Evolutionary conservation across 2,329 filamentous ascomycete species (phyloP), one percentile per base, ranked within the genome.

Genomic region (Bipolaris bicolor): DNA sequence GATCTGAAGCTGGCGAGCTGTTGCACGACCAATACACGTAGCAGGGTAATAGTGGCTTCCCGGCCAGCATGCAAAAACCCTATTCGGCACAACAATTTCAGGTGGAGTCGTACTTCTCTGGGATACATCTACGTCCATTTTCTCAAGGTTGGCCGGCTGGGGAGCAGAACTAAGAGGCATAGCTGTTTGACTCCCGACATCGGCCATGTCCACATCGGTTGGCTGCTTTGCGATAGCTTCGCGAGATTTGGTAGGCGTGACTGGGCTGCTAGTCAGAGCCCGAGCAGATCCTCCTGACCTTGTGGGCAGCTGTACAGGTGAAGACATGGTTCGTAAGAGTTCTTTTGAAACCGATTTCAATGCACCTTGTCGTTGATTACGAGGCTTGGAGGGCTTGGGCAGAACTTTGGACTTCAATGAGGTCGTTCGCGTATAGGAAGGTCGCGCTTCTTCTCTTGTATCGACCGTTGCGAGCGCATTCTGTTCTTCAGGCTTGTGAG

Each of bases 1-100:
- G 22, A 83, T 65, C 13, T 76, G 70, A 63, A 82, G 81, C 29
- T 79, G 79, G 10, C 75, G 70, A 2, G 72, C 66, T 43, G 76
- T 70, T 18, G 80, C 75, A 15, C 73, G 75, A 2, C 81, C 82
- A 33, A 86, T 70, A 63, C 82, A 88, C n/a, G 81, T 84, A 7
- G 83, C 86, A 46, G 86, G 84, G 66, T 86, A 87, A 67, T 83
- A 88, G 51, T 80, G 80, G 46, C 77, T 81, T 18, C 82, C 81
- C 61, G 81, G 85, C 80, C 86, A 88, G 26, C 79, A 77, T 7
- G 86, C 85, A 60, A 88, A 80, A 0, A 88, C 80, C 58, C 86
- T 80, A 52, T 83, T 82, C 5, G 81, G 80, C 11, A 79, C 76
- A 22, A 80, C 63, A 9, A 77, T 36, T 24, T 70, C 64, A 11